Evolutionary conservation across 2,329 filamentous ascomycete species (phyloP).

Genomic region (Phaeosphaeria sp.): DNA sequence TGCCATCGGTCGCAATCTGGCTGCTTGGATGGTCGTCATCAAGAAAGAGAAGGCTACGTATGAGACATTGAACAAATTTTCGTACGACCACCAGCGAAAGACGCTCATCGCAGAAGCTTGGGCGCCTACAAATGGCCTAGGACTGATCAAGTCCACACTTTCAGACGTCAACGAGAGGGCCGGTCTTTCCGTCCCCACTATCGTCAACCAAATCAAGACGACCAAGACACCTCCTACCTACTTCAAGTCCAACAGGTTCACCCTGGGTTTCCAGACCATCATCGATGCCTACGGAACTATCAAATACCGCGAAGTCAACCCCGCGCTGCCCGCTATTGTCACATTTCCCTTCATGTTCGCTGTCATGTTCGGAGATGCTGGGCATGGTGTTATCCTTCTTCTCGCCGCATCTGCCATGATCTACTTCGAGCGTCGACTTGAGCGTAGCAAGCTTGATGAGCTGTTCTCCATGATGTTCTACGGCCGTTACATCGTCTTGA

Average conservation of each 20-base stretch:
- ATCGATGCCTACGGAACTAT: constrained; percentile 98
- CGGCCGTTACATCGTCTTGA: constrained; percentile 95
- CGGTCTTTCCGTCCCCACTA: constrained; percentile 94
- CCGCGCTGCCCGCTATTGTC: constrained; percentile 90
- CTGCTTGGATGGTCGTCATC: constrained; percentile 96
- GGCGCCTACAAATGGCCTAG: constrained; percentile 90
- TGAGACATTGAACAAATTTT: constrained; percentile 93
- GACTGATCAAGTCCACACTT: constrained; percentile 87
- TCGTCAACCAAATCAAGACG: constrained; percentile 96
- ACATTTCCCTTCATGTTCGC: constrained; percentile 99
- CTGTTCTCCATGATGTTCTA: constrained; percentile 99
- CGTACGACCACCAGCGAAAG: constrained; percentile 92
- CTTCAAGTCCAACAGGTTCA: constrained; percentile 98
- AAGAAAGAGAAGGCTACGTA: constrained; percentile 99
- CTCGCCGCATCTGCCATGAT: constrained; percentile 88
- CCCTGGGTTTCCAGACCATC: constrained; percentile 97
- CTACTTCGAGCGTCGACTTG: constrained; percentile 87
- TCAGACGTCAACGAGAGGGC: constrained; percentile 97
- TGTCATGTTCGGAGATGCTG: constrained; percentile 99
- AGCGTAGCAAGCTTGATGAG: constrained; percentile 89
- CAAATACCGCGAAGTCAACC: constrained; percentile 97
- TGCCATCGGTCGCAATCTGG: constrained; percentile 89
- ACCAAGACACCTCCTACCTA: constrained; percentile 98
- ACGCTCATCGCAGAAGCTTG: constrained; percentile 97
- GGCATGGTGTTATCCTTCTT: constrained; percentile 90